These are phyloP conservation scores for Carex kokanica DNA, from an alignment of 176 grass and related monocot genomes.

Conservation along the genomic window DNA sequence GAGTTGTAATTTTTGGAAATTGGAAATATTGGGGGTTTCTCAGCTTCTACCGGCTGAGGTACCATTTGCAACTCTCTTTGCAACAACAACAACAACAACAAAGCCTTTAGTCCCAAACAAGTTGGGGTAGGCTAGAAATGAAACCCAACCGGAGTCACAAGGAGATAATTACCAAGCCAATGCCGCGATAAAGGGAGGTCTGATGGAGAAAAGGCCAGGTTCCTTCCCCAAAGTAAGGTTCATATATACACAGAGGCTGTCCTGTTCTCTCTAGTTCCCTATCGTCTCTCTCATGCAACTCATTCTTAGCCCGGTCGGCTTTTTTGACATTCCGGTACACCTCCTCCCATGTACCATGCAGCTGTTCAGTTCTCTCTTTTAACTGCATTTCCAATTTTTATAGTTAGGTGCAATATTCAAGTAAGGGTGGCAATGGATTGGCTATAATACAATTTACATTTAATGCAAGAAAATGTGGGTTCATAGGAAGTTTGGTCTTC, in stretches of 20 bases:
- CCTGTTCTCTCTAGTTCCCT: conserved; percentile 93
- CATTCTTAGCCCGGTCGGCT: conserved; percentile 73
- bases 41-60: neutral
- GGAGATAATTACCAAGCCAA: conserved; percentile 74
- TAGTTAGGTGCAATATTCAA: neutral
- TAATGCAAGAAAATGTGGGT: neutral
- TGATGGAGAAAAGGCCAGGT: conserved; percentile 92
- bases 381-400: conserved; percentile 44
- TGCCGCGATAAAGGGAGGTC: conserved; percentile 84
- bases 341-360: conserved; percentile 95
- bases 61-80: conserved; percentile 2
- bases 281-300: conserved; percentile 93
- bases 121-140: too few species aligned
- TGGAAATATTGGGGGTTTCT: conserved; percentile 1
- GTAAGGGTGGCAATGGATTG: neutral
- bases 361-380: conserved; percentile 77
- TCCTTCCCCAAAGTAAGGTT: conserved; percentile 94
- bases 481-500: neutral
- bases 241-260: conserved; percentile 95
- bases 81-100: too few species aligned
- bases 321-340: conserved; percentile 92
- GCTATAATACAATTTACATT: neutral
- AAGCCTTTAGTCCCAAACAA: too few species aligned
- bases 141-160: neutral
- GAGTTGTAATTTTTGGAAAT: neutral